Evolutionary conservation across 2,329 filamentous ascomycete genomes (phyloP), one percentile per base, ranked within the genome.

Genomic region (Talaromyces sp.): DNA sequence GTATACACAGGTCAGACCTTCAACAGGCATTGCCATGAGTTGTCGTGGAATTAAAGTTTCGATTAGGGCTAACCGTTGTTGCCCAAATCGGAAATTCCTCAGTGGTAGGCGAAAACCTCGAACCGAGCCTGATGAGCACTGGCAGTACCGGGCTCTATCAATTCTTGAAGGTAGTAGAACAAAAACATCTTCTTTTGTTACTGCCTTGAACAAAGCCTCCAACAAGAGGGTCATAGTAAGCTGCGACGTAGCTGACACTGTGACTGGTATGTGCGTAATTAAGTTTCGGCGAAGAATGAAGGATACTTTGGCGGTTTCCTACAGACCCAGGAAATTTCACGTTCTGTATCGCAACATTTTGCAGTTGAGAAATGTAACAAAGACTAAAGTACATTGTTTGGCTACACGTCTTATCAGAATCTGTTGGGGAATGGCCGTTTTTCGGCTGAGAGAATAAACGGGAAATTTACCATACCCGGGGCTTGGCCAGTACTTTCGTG

Each of bases 31-130:
- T 4, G 14, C 21, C 35, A 42, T 42, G 25, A 4, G 14, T 25
- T 46, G n/a, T 52, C 28, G 25, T 59, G 23, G 14, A 28, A 21
- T 48, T 44, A 60, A 18, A 50, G 33, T 60, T 42, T 57, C 35
- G 25, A 57, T 42, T 42, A 57, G 21, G 35, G 35, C 54, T 57
- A 42, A n/a, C 25, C 35, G 16, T 40, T n/a, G 3, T 42, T 57
- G 9, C 54, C 54, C 7, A n/a, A 42, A 28, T 57, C 6, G 35
- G 54, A 42, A 57, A 18, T 57, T n/a, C 40, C 18, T 18, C 6
- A 12, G 23, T 5, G 6, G 3, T 14, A 42, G n/a, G 33, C 21
- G 21, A 28, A 57, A 25, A 40, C 5, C 37, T 25, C 54, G 28
- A 57, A 57, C 4, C 31, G n/a, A 31, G 44, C 28, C 28, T 28